phyloP scores from a whole-genome alignment of 345 rosid genomes.

The Turnera subulata region DNA sequence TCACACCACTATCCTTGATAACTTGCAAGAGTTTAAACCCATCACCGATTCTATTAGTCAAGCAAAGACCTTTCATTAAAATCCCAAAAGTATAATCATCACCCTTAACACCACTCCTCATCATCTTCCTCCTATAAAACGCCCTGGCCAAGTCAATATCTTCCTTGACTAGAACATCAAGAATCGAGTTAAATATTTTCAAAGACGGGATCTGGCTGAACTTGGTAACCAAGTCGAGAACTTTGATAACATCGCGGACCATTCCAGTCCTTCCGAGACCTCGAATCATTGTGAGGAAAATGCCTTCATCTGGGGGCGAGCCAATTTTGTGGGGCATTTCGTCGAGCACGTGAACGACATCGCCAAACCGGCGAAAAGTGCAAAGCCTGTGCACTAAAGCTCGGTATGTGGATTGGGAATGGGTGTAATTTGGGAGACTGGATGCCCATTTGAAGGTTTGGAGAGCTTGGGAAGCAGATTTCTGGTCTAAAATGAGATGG shows the following conservation, averaged over 20 bases:
- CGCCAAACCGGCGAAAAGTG: conserved; percentile 52
- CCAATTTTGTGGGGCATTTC: conserved; percentile 73
- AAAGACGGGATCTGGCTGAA: conserved; percentile 52
- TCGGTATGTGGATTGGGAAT: conserved; percentile 77
- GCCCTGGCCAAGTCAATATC: conserved; percentile 80
- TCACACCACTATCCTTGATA: conserved; percentile 46
- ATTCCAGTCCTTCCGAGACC: conserved; percentile 65
- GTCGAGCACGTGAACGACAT: conserved; percentile 71
- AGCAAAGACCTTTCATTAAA: conserved; percentile 88
- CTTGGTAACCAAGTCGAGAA: conserved; percentile 46
- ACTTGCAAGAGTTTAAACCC: conserved; percentile 80
- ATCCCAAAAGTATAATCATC: conserved; percentile 85
- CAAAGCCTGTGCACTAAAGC: conserved; percentile 62
- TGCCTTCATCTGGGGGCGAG: conserved; percentile 59
- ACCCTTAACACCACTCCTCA: conserved; percentile 55
- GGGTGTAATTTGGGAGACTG: conserved; percentile 51
- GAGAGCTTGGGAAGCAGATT: conserved; percentile 51
- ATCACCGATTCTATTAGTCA: conserved; percentile 75
- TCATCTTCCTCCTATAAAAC: conserved; percentile 76
- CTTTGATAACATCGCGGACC: conserved; percentile 45
- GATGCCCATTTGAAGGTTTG: conserved; percentile 80
- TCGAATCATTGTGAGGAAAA: conserved; percentile 58
- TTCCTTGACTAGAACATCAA: conserved; percentile 75
- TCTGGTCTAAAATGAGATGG: conserved; percentile 69
- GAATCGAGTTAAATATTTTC: conserved; percentile 63